Base-by-base conservation (phyloP, 2,329 filamentous ascomycete genomes). In the Hirsutella minnesotensis region DNA sequence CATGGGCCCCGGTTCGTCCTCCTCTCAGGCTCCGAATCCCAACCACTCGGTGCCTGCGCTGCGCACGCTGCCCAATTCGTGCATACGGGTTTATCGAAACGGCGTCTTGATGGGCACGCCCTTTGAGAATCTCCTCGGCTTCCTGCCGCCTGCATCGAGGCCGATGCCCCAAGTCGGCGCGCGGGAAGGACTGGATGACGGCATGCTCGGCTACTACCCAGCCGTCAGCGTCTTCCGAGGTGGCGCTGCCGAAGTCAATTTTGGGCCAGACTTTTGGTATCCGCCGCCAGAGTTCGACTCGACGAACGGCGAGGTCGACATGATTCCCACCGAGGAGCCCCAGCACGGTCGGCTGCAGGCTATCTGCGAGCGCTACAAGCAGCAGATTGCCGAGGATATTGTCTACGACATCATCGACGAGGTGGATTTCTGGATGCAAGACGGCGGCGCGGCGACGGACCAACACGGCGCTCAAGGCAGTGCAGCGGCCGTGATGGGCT, bases 381-480 rank as follows among this genome's bases (percentile, higher is more conserved):
- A 98, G 58, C 90, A 96, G 66, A 89, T 98, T 47, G 88, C 83
- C 13, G 92, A 98, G 64, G 92, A 98, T 55, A 72, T 95, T 20
- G 75, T 95, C 24, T 95, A 88, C 59, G 92, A 98, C 61, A 75
- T 98, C 42, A 73, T 96, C 27, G 92, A 98, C 56, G 92, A 98
- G 64, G 85, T 94, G 39, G 88, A 94, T 65, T 92, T 86, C 65
- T 94, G 79, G 81, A 72, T 81, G 60, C 77, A 85, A 56, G 85
- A 87, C 49, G 73, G 73, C 20, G 69, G 68, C 9, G 67, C 66
- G 46, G 65, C 69, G 9, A 65, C 70, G 38, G 70, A 70, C 45
- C 62, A 65, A 37, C 65, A 65, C 9, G 69, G 57, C 12, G 63
- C 62, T 13, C 69, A 64, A 27, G 70, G 69, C 55, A 65, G 63